These are phyloP conservation scores for Metschnikowia picachoensis DNA, from an alignment of 805 yeast genomes.

Conservation along the genomic window DNA sequence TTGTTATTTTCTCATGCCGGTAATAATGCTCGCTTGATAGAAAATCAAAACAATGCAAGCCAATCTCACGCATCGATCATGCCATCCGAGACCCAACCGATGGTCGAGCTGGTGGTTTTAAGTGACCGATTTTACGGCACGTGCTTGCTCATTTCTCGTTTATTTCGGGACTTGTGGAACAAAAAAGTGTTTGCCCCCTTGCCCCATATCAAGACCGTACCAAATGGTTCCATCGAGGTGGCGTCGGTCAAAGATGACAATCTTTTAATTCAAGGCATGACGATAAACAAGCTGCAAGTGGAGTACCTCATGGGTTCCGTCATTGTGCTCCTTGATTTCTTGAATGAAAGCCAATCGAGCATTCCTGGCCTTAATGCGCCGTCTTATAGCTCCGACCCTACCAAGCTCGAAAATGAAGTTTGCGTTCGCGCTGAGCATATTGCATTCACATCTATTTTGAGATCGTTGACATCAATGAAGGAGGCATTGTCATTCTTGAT, in stretches of 20 bases:
- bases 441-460: slow-evolving; percentile 74
- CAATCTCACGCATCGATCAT: slow-evolving; percentile 18
- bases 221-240: slow-evolving; percentile 34
- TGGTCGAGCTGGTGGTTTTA: slow-evolving; percentile 73
- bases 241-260: slow-evolving; percentile 41
- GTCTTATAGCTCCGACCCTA: slow-evolving; percentile 46
- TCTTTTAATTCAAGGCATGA: slow-evolving; percentile 43
- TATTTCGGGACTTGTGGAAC: slow-evolving; percentile 79
- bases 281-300: slow-evolving; percentile 47
- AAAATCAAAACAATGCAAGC: slow-evolving; percentile 9
- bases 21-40: slow-evolving; percentile 42
- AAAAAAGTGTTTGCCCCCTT: slow-evolving; percentile 56
- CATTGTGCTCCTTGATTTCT: slow-evolving; percentile 64
- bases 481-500: slow-evolving; percentile 88
- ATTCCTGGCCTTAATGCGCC: slow-evolving; percentile 64
- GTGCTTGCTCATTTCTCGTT: slow-evolving; percentile 70
- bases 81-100: slow-evolving; percentile 29
- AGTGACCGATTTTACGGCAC: slow-evolving; percentile 92
- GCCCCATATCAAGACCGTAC: slow-evolving; percentile 37
- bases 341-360: slow-evolving; percentile 57
- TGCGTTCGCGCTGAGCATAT: slow-evolving; percentile 87
- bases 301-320: slow-evolving; percentile 72
- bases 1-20: slow-evolving; percentile 53
- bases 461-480: slow-evolving; percentile 71
- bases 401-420: slow-evolving; percentile 54